Base-by-base conservation (phyloP, 75 land plant species). In the Azolla pinnata region DNA sequence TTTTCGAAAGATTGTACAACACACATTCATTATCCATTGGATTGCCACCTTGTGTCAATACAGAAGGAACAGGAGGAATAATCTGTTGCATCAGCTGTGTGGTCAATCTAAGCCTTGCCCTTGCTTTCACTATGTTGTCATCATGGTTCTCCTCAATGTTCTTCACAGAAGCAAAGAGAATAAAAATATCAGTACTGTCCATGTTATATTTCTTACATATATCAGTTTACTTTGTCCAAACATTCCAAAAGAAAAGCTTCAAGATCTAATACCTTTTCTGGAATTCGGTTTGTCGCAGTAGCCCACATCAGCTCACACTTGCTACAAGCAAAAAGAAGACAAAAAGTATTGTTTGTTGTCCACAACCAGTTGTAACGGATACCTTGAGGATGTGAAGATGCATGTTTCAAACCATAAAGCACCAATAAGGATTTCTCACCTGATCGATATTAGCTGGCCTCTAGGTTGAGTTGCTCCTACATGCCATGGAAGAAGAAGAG, bases 71-170 rank as follows among this genome's bases (percentile, higher is more conserved):
- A 23, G 77, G 76, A 19, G 75, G 62, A 38, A 75, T 34, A 38
- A 64, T 44, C 33, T 69, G 74, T 53, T 75, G 74, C 77, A 75
- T 75, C 49, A 75, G 67, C 59, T 75, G 77, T 45, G 77, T 75
- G 30, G 74, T 75, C 20, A 75, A 57, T 44, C 63, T 75, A 50
- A 75, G 44, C 26, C 77, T 74, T 57, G 56, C 60, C 48, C 42
- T 70, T 63, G 75, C 67, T 51, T 68, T 42, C 10, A 49, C 47
- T 48, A 45, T 44, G 50, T 70, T n/a, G n/a, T n/a, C n/a, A n/a
- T n/a, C n/a, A n/a, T n/a, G n/a, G n/a, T n/a, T n/a, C n/a, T n/a
- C n/a, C n/a, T n/a, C n/a, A n/a, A n/a, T n/a, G n/a, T n/a, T n/a
- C n/a, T n/a, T n/a, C n/a, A n/a, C n/a, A n/a, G n/a, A n/a, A n/a